Evolutionary conservation across 371 early-diverging fungal species (phyloP), one percentile per base, ranked within the genome.

Genomic region (Mucor indicus): DNA sequence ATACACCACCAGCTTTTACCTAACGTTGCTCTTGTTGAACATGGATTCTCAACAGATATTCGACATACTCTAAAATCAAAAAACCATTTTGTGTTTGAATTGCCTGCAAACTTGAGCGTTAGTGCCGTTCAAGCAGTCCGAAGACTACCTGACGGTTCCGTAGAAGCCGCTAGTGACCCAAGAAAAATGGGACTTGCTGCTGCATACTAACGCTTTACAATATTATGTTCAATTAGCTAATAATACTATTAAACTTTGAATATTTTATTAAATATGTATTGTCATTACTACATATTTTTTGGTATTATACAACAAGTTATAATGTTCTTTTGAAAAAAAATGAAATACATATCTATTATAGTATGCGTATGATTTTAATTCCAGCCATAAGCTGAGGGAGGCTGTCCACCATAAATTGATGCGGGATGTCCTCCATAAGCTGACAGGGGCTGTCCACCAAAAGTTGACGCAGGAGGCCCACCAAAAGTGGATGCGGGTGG

Each of bases 1-100:
- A 61, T 94, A 12, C 98, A 99, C 62, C 93, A 98, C 71, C 99
- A 98, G 64, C 71, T 98, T 35, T 50, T 90, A 48, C 98, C 98
- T 0, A 72, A 95, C 57, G 50, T 70, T 31, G 81, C 89, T 7
- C 29, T 57, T 22, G 17, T 48, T 4, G 73, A 76, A 38, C 31
- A 53, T 16, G 63, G 52, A 10, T 66, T 38, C 48, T 45, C 50
- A 29, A 27, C 27, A 11, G 20, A 24, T 2, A 15, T 62, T 0
- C 15, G 57, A 13, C 20, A 40, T 0, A 52, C 48, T 13, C 40
- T 73, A n/a, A 33, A 33, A 21, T 9, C 44, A 2, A 53, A 51
- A 30, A 60, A 62, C 3, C 74, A 73, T 13, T 16, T 10, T 2
- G 33, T 50, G 13, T 50, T 57, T n/a, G 9, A 36, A 27, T 2